A percentile compares a stretch with the other conserved stretches of the same genome.
Evolutionary conservation across 208 protist species (phyloP).

Genomic region (Acanthamoeba royreba): DNA sequence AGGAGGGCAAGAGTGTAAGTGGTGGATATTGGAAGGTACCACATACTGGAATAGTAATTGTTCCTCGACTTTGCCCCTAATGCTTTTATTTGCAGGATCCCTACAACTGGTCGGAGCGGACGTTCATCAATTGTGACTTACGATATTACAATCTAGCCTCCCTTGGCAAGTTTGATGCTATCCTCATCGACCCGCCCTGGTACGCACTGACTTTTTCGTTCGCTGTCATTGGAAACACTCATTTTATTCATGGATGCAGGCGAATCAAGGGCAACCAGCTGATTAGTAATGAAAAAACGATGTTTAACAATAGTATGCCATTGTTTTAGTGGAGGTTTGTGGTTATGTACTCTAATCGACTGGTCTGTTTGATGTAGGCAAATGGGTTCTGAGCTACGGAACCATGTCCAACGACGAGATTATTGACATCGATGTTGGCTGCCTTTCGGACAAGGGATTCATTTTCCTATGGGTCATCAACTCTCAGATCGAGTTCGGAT

Average conservation of each 20-base stretch:
- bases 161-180: conserved; percentile 66
- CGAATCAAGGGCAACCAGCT: conserved; percentile 49
- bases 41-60: too few relatives aligned
- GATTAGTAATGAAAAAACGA: conserved; percentile 36
- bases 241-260: too few relatives aligned
- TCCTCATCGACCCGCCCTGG: conserved; percentile 71
- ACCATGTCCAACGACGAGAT: conserved; percentile 66
- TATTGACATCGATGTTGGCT: conserved; percentile 60
- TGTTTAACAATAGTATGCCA: conserved; percentile 58
- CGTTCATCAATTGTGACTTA: conserved; percentile 36
- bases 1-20: background rate
- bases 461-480: conserved; percentile 69
- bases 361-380: too few relatives aligned
- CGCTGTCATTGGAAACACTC: too few relatives aligned
- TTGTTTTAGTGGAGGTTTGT: too few relatives aligned
- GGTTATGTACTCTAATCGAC: too few relatives aligned
- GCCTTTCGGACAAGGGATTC: conserved; percentile 52
- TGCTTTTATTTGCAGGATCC: too few relatives aligned
- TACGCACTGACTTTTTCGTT: too few relatives aligned
- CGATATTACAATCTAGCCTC: conserved; percentile 44
- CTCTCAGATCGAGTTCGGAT: conserved; percentile 54
- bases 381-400: conserved; percentile 38
- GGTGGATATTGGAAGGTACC: background rate
- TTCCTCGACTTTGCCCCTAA: too few relatives aligned
- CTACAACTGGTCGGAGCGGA: background rate